These are phyloP conservation scores for Chenopodium album DNA, from an alignment of 148 eudicot genomes.

Conservation along the genomic window DNA sequence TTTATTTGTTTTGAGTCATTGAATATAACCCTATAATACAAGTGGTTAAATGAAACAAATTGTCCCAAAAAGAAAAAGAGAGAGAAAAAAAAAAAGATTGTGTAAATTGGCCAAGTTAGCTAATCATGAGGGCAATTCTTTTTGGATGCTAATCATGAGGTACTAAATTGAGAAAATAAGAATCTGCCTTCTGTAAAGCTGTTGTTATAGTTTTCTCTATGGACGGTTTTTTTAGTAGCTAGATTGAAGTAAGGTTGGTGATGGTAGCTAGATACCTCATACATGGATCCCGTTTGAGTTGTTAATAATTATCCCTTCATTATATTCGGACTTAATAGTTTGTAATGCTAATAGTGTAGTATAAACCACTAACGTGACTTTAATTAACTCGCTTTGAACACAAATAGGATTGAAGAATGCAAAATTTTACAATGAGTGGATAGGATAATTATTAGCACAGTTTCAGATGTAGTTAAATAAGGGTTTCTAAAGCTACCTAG, in stretches of 20 bases:
- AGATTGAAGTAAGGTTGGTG: conserved; percentile 8
- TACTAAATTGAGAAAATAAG: conserved; percentile 31
- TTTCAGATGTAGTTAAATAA: too few species aligned
- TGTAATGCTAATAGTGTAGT: too few species aligned
- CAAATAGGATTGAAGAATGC: too few species aligned
- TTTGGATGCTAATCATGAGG: conserved; percentile 26
- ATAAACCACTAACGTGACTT: too few species aligned
- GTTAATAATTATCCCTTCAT: too few species aligned
- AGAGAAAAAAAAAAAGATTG: neutral
- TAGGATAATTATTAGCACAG: too few species aligned
- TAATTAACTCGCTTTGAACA: too few species aligned
- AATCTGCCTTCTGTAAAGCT: conserved; percentile 31
- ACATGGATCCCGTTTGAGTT: too few species aligned
- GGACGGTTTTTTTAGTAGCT: neutral
- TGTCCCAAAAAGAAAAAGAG: neutral
- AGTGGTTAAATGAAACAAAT: neutral
- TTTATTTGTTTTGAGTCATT: neutral
- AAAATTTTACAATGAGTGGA: too few species aligned
- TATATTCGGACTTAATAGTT: too few species aligned
- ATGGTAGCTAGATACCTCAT: conserved; percentile 3
- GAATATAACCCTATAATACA: neutral
- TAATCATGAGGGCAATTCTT: conserved; percentile 15
- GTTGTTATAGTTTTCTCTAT: neutral
- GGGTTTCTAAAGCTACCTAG: too few species aligned
- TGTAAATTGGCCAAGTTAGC: neutral